Conservation (phyloP, 129 eudicot genomes). For the Pseudognaphalium luteoalbum region DNA sequence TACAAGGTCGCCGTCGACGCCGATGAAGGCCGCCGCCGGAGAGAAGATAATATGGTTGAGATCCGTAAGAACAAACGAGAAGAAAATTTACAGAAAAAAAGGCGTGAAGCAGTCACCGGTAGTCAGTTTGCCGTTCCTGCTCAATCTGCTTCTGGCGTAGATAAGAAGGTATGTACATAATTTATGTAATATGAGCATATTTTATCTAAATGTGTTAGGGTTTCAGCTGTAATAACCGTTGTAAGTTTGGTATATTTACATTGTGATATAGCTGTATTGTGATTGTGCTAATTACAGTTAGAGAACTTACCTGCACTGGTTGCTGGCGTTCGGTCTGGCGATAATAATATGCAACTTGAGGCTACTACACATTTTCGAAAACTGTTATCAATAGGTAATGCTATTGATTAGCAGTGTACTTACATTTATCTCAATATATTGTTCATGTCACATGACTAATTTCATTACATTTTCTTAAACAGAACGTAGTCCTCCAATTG, state of each 20-base stretch:
- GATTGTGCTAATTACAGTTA: constrained; percentile 44
- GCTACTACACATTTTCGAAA: constrained; percentile 86
- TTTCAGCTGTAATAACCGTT: not conserved
- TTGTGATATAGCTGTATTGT: not conserved
- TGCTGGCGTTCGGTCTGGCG: constrained; percentile 64
- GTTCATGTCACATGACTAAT: constrained; percentile 2
- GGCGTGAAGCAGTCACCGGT: constrained; percentile 31
- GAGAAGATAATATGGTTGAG: constrained; percentile 14
- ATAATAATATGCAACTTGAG: constrained; percentile 60
- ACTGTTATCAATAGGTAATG: constrained; percentile 76
- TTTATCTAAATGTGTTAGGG: not conserved
- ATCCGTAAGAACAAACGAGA: constrained; percentile 19
- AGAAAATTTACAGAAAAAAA: constrained; percentile 14
- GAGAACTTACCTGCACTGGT: constrained; percentile 82
- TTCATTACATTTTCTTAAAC: constrained; percentile 5
- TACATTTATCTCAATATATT: not conserved
- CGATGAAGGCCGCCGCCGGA: constrained; percentile 2
- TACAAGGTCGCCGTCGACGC: constrained; percentile 20
- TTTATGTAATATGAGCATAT: not conserved
- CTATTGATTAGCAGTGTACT: not conserved
- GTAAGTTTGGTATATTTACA: not conserved
- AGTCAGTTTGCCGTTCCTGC: constrained; percentile 44
- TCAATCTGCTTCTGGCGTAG: constrained; percentile 43
- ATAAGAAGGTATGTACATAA: constrained; percentile 51
- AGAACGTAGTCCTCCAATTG: constrained; percentile 95